Evolutionary conservation across 148 eudicot species (phyloP), one percentile per base, ranked within the genome.

Genomic region (Suaeda aralocaspica): DNA sequence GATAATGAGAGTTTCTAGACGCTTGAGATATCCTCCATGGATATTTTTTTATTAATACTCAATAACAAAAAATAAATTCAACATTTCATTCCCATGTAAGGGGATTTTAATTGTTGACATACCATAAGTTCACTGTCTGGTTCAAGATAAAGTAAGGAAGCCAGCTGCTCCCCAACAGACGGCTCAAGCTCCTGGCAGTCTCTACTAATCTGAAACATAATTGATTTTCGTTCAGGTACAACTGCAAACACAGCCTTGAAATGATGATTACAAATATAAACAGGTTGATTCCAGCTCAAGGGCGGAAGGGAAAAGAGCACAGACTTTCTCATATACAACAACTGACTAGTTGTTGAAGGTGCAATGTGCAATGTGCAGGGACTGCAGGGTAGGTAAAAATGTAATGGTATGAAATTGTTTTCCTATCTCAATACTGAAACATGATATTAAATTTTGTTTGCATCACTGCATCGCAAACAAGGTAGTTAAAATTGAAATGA

Each of bases 61-160:
- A 36, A 36, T 3, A 36, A 8, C 5, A 66, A 42, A 18, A 5
- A 26, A 36, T 31, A n/a, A 18, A 48, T 12, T 55, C 1, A 13
- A 41, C 50, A 49, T 62, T 25, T 33, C 14, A 18, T 51, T 59
- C 57, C 7, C 29, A 46, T 30, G 29, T 29, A 5, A 59, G 5
- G n/a, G 39, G 26, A 53, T 39, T 13, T 25, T 51, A 18, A 44
- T 29, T 57, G 49, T 24, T 4, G 24, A 59, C 80, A n/a, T 88
- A 93, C 98, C 98, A 87, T 88, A 66, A 93, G 91, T 79, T 93
- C 98, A 78, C 96, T 85, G 68, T 93, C 98, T 41, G 98, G 98
- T 81, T 93, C 98, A 67, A 87, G 89, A 81, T 90, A 93, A 58
- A 93, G 96, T 83, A 93, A 75, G 60, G 98, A 90, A 46, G 94